Evolutionary conservation across 495 filamentous ascomycete species (phyloP), one percentile per base, ranked within the genome.

Genomic region (Tuber aestivum): DNA sequence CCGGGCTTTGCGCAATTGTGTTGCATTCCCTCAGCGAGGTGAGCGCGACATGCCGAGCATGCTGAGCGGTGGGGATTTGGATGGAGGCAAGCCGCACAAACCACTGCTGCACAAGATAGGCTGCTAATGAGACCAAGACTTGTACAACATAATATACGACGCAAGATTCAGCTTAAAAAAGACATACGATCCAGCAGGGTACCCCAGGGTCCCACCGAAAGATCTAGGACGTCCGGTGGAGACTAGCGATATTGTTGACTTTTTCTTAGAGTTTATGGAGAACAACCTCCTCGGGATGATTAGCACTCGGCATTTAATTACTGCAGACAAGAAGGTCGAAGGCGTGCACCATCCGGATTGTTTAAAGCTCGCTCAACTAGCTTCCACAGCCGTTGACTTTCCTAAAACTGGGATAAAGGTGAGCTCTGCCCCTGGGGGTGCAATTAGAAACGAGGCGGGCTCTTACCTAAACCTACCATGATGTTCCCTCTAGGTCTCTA

Each of bases 181-280:
- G 21, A 84, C 85, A 3, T 88, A 87, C 37, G 0, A 40, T 6
- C 88, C 93, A 0, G 92, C 93, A 0, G 88, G 92, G 75, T 95
- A 97, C 78, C 87, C 90, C 21, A 85, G 87, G 6, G 84, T 88
- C 0, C 16, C 50, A 0, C 87, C 91, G 0, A 72, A 88, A 1
- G 85, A 90, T 72, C 86, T 95, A 42, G 87, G 86, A 40, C 85
- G 89, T 18, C 71, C 82, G 1, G 89, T 95, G 0, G 77, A 79
- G 27, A 74, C 81, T 4, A 78, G 85, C 3, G 91, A 97, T 75
- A 94, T 95, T 84, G 89, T 88, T 0, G 83, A 91, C 9, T 95
- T 95, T 83, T 94, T 97, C 75, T 84, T 95, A 27, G 84, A 88
- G 23, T 97, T 95, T 78, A 95, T 95, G 91, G 86, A 89, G 70